Conservation (phyloP, 345 rosid species). For the Acer negundo region DNA sequence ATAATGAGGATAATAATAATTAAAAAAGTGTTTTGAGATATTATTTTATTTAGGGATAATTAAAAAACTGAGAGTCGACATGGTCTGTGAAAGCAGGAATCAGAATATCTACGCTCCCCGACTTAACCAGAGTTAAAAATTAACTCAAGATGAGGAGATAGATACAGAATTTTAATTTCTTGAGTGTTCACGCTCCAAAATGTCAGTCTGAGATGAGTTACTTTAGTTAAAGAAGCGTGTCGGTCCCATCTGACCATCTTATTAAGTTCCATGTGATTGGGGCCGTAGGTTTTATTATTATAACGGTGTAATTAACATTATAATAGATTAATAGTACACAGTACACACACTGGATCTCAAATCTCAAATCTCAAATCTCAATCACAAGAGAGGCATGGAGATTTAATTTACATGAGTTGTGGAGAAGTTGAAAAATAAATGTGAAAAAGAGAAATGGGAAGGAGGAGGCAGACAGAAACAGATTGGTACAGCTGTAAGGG, state of each 20-base stretch:
- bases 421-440: background rate
- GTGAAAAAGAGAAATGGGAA: background rate
- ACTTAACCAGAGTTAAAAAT: slow-evolving; percentile 26
- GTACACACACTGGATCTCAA: too few relatives aligned
- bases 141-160: background rate
- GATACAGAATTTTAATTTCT: slow-evolving; percentile 14
- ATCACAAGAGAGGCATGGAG: too few relatives aligned
- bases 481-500: slow-evolving; percentile 43
- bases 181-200: background rate
- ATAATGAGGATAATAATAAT: slow-evolving; percentile 11
- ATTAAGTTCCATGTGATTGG: slow-evolving; percentile 48
- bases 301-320: background rate
- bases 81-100: slow-evolving; percentile 19
- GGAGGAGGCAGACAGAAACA: slow-evolving; percentile 37
- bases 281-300: slow-evolving; percentile 29
- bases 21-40: background rate
- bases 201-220: slow-evolving; percentile 5
- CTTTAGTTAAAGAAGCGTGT: slow-evolving; percentile 28
- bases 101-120: slow-evolving; percentile 34
- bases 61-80: slow-evolving; percentile 33
- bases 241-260: slow-evolving; percentile 33
- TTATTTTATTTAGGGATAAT: background rate
- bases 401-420: too few relatives aligned
- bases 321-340: too few relatives aligned
- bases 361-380: too few relatives aligned